phyloP scores from a whole-genome alignment of 352 stramenopile genomes.

The Phytopythium helicoides region DNA sequence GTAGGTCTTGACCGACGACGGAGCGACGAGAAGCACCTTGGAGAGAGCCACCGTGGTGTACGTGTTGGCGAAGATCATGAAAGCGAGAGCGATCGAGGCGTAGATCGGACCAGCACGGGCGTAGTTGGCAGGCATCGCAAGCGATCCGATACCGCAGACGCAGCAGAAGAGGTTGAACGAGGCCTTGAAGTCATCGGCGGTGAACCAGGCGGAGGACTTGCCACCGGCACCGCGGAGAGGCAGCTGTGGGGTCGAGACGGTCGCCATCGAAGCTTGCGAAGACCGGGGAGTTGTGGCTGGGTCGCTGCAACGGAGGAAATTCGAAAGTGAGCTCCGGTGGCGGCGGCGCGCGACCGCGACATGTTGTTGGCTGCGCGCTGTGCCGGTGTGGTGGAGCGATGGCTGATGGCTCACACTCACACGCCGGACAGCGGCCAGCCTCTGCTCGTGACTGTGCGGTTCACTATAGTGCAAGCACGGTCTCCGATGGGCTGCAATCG shows the following conservation, averaged over 20 bases:
- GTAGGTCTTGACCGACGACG: conserved; percentile 48
- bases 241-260: conserved; percentile 9
- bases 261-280: conserved; percentile 12
- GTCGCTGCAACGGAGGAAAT: conserved; percentile 16
- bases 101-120: conserved; percentile 40
- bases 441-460: background rate
- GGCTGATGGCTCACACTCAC: conserved; percentile 11
- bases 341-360: background rate
- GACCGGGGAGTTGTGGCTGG: conserved; percentile 6
- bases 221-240: conserved; percentile 3
- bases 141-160: conserved; percentile 46
- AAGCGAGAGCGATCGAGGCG: conserved; percentile 37
- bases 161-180: conserved; percentile 45
- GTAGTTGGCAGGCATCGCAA: conserved; percentile 56
- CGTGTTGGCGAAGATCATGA: conserved; percentile 59
- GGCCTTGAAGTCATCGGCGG: conserved; percentile 45
- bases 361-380: background rate
- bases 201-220: conserved; percentile 34
- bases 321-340: conserved; percentile 17
- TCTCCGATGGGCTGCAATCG: no score
- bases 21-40: conserved; percentile 40
- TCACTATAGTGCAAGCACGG: background rate
- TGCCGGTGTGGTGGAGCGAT: conserved; percentile 6
- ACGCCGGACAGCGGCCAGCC: conserved; percentile 2
- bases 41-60: conserved; percentile 50